phyloP scores from a whole-genome alignment of 306 rosid genomes.

The Trifolium subterraneum region DNA sequence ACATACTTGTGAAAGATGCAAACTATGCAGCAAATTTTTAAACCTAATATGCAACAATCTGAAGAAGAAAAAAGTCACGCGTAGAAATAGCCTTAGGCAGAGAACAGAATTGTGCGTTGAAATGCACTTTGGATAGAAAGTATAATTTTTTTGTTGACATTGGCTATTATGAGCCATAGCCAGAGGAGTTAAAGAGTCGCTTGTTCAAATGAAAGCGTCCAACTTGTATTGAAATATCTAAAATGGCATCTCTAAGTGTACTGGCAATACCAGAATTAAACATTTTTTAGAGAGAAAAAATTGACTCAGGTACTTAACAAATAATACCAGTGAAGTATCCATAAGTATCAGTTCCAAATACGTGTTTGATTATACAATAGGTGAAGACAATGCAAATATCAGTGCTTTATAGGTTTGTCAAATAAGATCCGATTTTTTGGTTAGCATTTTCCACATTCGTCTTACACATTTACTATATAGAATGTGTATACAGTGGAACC shows the following conservation, averaged over 20 bases:
- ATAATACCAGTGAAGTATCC: background rate
- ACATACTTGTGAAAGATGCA: slow-evolving; percentile 11
- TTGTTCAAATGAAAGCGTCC: background rate
- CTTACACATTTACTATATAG: background rate
- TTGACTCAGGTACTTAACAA: background rate
- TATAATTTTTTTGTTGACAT: background rate
- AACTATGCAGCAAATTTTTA: background rate
- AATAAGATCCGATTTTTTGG: background rate
- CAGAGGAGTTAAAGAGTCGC: background rate
- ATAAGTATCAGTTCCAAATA: background rate
- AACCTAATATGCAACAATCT: slow-evolving; percentile 3
- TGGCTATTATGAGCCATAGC: background rate
- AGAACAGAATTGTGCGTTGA: background rate
- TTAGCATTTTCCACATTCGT: no score
- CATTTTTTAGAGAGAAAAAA: background rate
- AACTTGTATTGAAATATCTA: background rate
- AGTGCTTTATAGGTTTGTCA: background rate
- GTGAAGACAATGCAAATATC: background rate
- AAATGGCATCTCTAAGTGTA: background rate
- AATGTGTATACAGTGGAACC: slow-evolving; percentile 5
- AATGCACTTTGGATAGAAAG: background rate
- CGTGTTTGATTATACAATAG: background rate
- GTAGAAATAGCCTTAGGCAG: background rate
- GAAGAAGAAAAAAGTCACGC: background rate
- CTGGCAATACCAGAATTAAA: background rate